Evolutionary conservation across 495 filamentous ascomycete genomes (phyloP).

Genomic region (Aspergillus sparsus): DNA sequence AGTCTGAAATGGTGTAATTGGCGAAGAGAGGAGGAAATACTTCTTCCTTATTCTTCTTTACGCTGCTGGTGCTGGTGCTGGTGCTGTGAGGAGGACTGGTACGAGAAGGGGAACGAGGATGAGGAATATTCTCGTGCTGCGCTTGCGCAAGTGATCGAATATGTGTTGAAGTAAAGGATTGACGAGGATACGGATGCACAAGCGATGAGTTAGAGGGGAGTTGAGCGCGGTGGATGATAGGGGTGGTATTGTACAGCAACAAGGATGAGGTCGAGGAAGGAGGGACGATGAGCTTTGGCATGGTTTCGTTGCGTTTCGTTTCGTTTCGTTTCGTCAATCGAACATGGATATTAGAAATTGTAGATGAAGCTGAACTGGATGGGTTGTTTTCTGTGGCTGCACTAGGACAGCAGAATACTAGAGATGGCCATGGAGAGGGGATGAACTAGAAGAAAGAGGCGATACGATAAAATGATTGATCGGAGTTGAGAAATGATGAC

Average conservation of each 20-base stretch:
- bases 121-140: conserved; percentile 25
- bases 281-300: conserved; percentile 38
- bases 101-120: conserved; percentile 34
- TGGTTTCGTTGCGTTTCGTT: conserved; percentile 28
- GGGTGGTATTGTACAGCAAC: neutral
- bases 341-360: no score
- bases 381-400: no score
- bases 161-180: conserved; percentile 32
- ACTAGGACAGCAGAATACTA: neutral
- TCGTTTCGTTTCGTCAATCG: no score
- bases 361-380: no score
- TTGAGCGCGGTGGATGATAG: conserved; percentile 9
- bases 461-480: neutral
- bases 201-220: conserved; percentile 4
- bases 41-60: neutral
- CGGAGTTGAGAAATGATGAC: conserved; percentile 10
- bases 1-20: conserved; percentile 17
- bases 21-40: neutral
- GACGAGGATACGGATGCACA: conserved; percentile 15
- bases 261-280: conserved; percentile 12
- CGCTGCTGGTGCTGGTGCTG: conserved; percentile 2
- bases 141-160: conserved; percentile 28
- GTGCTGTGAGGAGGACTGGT: conserved; percentile 26
- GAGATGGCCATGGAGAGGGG: conserved; percentile 1
- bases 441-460: neutral